Percentiles rank a stretch among this genome's conserved stretches.
These are phyloP conservation scores for Endogone sp. DNA, from an alignment of 192 early-diverging fungal species.

Conservation along the genomic window DNA sequence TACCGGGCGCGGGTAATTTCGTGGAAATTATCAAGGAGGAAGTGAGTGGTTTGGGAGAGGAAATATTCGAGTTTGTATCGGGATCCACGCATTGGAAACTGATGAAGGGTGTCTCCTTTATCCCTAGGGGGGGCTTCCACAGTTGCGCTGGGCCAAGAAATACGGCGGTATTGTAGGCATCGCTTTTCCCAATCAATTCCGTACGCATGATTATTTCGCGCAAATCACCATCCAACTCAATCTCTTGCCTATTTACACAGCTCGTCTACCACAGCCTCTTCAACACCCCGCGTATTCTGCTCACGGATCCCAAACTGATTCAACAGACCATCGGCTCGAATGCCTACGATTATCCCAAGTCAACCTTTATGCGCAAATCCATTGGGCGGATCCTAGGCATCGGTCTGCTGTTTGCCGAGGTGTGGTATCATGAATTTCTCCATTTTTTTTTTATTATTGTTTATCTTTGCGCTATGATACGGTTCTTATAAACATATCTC, in stretches of 20 bases:
- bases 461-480: background rate
- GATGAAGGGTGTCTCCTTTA: too few relatives aligned
- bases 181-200: too few relatives aligned
- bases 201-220: too few relatives aligned
- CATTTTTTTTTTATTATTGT: background rate
- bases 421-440: conserved; percentile 3
- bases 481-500: too few relatives aligned
- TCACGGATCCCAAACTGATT: conserved; percentile 45
- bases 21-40: conserved; percentile 38
- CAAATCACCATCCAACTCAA: background rate
- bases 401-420: conserved; percentile 48
- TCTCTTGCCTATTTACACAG: background rate
- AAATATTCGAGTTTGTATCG: too few relatives aligned
- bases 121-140: conserved; percentile 30
- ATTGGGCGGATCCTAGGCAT: conserved; percentile 36
- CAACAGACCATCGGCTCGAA: conserved; percentile 38
- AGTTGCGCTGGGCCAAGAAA: conserved; percentile 39
- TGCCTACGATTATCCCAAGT: conserved; percentile 43
- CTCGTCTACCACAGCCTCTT: conserved; percentile 39
- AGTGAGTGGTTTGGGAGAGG: conserved; percentile 1
- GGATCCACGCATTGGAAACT: background rate
- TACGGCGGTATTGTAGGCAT: conserved; percentile 42
- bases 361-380: conserved; percentile 16
- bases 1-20: conserved; percentile 42
- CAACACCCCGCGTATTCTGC: conserved; percentile 26